phyloP scores from a whole-genome alignment of 2,329 filamentous ascomycete species.

The Whalleya microplaca region DNA sequence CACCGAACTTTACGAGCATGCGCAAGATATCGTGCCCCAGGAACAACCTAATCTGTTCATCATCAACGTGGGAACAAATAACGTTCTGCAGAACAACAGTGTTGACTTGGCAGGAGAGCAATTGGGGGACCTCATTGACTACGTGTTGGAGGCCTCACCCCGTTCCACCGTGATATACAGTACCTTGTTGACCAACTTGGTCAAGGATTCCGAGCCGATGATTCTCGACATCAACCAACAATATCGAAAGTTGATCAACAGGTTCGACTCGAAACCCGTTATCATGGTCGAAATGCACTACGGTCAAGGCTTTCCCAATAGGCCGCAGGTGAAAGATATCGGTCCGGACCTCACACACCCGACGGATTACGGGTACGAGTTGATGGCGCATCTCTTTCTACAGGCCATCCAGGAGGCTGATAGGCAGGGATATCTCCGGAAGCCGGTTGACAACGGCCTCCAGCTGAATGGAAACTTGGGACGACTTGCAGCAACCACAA shows the following conservation, averaged over 20 bases:
- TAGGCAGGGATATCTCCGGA: slow-evolving; percentile 28
- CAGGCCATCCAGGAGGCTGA: slow-evolving; percentile 32
- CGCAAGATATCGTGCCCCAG: slow-evolving; percentile 29
- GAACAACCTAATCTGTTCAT: slow-evolving; percentile 38
- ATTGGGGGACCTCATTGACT: slow-evolving; percentile 36
- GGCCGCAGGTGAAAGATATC: slow-evolving; percentile 31
- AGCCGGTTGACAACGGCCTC: slow-evolving; percentile 32
- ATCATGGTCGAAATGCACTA: slow-evolving; percentile 38
- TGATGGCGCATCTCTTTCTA: slow-evolving; percentile 34
- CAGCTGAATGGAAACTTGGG: slow-evolving; percentile 31
- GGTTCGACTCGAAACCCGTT: slow-evolving; percentile 32
- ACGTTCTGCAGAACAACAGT: slow-evolving; percentile 35
- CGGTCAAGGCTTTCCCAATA: slow-evolving; percentile 27
- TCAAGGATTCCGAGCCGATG: slow-evolving; percentile 29
- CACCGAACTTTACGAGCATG: slow-evolving; percentile 35
- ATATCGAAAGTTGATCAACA: slow-evolving; percentile 32
- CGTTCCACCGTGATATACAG: slow-evolving; percentile 35
- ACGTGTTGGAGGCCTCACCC: slow-evolving; percentile 33
- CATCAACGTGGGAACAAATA: slow-evolving; percentile 40
- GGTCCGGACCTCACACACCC: slow-evolving; percentile 36
- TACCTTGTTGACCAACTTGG: slow-evolving; percentile 36
- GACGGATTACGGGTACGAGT: slow-evolving; percentile 31
- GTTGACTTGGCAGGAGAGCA: slow-evolving; percentile 29
- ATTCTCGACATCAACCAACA: slow-evolving; percentile 36
- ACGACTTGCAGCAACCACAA: slow-evolving; percentile 14